These are phyloP conservation scores for Emergomyces pasteurianus DNA, from an alignment of 2,329 filamentous ascomycete genomes.

Conservation along the genomic window DNA sequence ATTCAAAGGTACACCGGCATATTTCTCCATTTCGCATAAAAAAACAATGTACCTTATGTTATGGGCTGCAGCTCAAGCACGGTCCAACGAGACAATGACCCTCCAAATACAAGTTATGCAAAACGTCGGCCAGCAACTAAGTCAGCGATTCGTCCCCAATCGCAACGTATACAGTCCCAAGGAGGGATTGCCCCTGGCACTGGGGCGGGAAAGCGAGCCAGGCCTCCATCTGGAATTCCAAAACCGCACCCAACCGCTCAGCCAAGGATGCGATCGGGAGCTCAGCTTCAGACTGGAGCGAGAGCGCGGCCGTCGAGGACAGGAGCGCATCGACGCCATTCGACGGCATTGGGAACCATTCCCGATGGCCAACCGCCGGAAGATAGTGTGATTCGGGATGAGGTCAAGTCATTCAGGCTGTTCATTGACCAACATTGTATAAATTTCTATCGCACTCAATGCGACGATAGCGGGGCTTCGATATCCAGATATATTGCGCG, in stretches of 20 bases:
- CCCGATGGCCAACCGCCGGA: background rate
- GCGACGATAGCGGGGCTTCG: background rate
- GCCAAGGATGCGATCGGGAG: background rate
- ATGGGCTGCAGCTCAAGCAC: background rate
- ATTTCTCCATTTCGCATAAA: background rate
- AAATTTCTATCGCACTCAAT: constrained; percentile 1
- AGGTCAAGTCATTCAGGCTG: background rate
- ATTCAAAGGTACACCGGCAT: background rate
- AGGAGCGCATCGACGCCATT: background rate
- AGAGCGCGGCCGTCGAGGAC: background rate
- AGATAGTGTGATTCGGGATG: background rate
- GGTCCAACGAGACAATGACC: background rate
- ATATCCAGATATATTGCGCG: background rate
- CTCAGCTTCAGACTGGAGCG: background rate
- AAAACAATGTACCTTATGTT: background rate
- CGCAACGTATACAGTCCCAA: background rate
- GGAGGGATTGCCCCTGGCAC: background rate
- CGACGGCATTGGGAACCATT: background rate
- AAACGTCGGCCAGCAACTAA: background rate
- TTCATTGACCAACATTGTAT: background rate
- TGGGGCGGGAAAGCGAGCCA: background rate
- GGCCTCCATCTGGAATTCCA: background rate
- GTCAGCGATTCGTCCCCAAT: background rate
- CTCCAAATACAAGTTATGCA: background rate
- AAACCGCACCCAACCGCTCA: background rate